Base-by-base conservation (phyloP, 2,329 filamentous ascomycete species). In the Mycogone perniciosa region DNA sequence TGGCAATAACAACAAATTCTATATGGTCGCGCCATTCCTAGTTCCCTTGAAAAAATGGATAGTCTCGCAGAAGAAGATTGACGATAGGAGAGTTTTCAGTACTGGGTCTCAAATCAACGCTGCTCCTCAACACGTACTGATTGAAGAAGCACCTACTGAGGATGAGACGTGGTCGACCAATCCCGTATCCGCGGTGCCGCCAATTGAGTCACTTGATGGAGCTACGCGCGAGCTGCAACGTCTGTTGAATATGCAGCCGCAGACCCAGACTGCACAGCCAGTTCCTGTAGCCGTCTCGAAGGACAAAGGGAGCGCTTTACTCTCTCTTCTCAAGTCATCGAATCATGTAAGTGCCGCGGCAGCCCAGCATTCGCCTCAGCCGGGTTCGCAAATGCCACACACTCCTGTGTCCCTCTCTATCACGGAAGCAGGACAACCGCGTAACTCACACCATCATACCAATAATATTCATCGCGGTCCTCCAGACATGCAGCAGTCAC, bases 21-120 rank as follows among this genome's bases (percentile, higher is more conserved):
- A 96, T 70, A 96, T 97, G 89, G 93, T 99, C 13, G 90, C 90
- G 0, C 91, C 92, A 0, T 99, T 99, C 64, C 75, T 97, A 49
- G 83, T 83, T 1, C 87, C 84, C 5, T 70, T 99, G 44, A 91
- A 89, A 68, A 89, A 89, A 66, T 97, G 91, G 91, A 89, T 97
- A 43, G 74, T 82, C n/a, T 81, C 86, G 56, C 89, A 95, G 69
- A 86, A 82, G 72, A 90, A 85, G 69, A 76, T 79, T n/a, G 87
- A 88, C 59, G 73, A 74, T 7, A 72, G 74, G 59, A 72, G 71
- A 56, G 65, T 67, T 13, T 60, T 70, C 30, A 72, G 64, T 35
- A 47, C 35, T 11, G 67, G 64, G 31, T 66, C 68, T 10, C 71
- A 77, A 31, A 60, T 72, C 5, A 64, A 71, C 13, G 64, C 71